Evolutionary conservation across 2,329 filamentous ascomycete species (phyloP).

Genomic region (Hymenotorrendiella dingleyae): DNA sequence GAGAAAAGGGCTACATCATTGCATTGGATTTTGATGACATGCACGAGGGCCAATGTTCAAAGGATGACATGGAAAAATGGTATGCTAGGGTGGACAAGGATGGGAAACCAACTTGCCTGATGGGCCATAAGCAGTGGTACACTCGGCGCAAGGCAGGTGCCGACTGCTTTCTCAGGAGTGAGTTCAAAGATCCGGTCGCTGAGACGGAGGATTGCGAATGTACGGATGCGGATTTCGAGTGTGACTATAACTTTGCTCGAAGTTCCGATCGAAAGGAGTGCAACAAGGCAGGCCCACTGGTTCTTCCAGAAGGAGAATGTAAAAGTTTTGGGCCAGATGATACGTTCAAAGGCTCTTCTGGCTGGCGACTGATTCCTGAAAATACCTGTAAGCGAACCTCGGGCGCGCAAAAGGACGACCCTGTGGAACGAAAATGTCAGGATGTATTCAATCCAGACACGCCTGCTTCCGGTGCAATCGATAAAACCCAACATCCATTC

Average conservation of each 20-base stretch:
- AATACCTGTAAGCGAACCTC: constrained; percentile 61
- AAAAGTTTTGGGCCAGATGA: constrained; percentile 44
- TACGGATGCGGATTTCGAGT: constrained; percentile 82
- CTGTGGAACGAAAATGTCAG: constrained; percentile 70
- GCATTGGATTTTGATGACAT: constrained; percentile 79
- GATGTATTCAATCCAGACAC: constrained; percentile 43
- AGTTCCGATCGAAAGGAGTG: constrained; percentile 64
- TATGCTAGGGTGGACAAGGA: constrained; percentile 75
- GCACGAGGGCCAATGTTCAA: constrained; percentile 71
- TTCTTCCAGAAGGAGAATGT: constrained; percentile 67
- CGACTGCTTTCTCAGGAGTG: constrained; percentile 80
- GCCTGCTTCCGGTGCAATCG: constrained; percentile 62
- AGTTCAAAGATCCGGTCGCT: constrained; percentile 73
- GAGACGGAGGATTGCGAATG: constrained; percentile 74
- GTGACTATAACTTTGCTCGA: constrained; percentile 84
- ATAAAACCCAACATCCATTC: constrained; percentile 55
- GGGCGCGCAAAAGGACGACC: constrained; percentile 62
- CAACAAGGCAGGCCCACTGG: constrained; percentile 47
- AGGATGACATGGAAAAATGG: constrained; percentile 86
- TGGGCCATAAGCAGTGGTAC: constrained; percentile 92
- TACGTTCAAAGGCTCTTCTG: constrained; percentile 78
- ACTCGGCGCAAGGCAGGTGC: constrained; percentile 77
- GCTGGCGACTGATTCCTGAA: constrained; percentile 86
- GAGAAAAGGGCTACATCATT: constrained; percentile 56
- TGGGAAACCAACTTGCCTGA: constrained; percentile 78